phyloP scores from a whole-genome alignment of 2,329 filamentous ascomycete genomes.

The Fusarium palustre region DNA sequence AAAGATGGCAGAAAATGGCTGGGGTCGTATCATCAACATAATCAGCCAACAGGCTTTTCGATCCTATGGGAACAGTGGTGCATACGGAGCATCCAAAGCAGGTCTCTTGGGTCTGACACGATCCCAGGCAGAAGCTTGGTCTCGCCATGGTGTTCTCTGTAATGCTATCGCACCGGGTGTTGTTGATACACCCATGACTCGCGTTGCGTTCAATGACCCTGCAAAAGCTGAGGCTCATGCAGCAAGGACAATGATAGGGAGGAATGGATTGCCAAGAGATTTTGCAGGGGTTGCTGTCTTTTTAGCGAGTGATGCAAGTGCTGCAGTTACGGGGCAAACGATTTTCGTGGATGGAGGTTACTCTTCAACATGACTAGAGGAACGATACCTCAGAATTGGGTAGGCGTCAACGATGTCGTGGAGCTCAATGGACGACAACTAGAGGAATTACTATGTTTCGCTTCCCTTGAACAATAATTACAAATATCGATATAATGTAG shows the following conservation, averaged over 20 bases:
- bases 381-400: not conserved
- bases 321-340: constrained; percentile 50
- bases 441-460: not conserved
- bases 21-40: constrained; percentile 52
- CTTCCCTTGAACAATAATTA: not conserved
- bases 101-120: constrained; percentile 50
- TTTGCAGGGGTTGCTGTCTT: constrained; percentile 50
- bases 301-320: constrained; percentile 49
- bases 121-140: constrained; percentile 53
- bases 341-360: constrained; percentile 53
- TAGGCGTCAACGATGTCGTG: not conserved
- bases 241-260: constrained; percentile 47
- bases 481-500: too few relatives aligned
- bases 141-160: constrained; percentile 49
- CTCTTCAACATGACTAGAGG: constrained; percentile 41
- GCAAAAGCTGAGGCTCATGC: constrained; percentile 43
- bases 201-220: constrained; percentile 38
- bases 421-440: not conserved
- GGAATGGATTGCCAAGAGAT: constrained; percentile 49
- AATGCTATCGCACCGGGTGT: constrained; percentile 51
- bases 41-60: constrained; percentile 50
- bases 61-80: constrained; percentile 51
- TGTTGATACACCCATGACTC: constrained; percentile 48
- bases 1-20: constrained; percentile 48
- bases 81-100: constrained; percentile 51